Conservation (phyloP, 2,329 filamentous ascomycete genomes). For the Alternaria sp. region DNA sequence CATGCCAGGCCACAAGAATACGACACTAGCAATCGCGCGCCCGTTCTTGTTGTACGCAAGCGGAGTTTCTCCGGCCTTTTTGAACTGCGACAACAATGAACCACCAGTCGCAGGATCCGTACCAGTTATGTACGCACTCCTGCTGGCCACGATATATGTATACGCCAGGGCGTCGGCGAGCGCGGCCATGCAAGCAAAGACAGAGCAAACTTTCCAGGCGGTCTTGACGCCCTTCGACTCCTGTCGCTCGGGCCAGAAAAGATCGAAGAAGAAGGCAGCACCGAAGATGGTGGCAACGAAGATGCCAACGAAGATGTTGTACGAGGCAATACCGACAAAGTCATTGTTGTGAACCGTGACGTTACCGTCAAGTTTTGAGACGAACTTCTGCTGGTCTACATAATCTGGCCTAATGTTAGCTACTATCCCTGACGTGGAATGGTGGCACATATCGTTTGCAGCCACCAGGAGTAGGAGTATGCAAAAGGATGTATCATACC, state of each 20-base stretch:
- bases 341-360: slow-evolving; percentile 63
- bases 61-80: slow-evolving; percentile 42
- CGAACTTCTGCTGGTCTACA: slow-evolving; percentile 61
- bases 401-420: slow-evolving; percentile 55
- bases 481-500: slow-evolving; percentile 49
- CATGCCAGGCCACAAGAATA: slow-evolving; percentile 64
- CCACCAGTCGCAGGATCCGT: slow-evolving; percentile 43
- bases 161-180: slow-evolving; percentile 60
- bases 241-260: slow-evolving; percentile 66
- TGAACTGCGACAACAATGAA: slow-evolving; percentile 47
- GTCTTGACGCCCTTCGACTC: slow-evolving; percentile 60
- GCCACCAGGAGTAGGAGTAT: neutral
- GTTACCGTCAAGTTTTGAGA: slow-evolving; percentile 52
- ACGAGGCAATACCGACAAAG: slow-evolving; percentile 64
- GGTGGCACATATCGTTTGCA: neutral
- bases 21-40: slow-evolving; percentile 60
- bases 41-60: slow-evolving; percentile 60
- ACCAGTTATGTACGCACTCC: slow-evolving; percentile 58
- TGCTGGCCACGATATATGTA: slow-evolving; percentile 61
- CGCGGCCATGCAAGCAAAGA: slow-evolving; percentile 59
- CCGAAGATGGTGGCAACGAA: slow-evolving; percentile 67
- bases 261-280: slow-evolving; percentile 68
- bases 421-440: neutral
- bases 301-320: slow-evolving; percentile 68
- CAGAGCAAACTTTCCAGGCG: slow-evolving; percentile 64